Evolutionary conservation across 1,139 yeast genomes (phyloP), one percentile per base, ranked within the genome.

Genomic region (Hyphopichia buzzinii): DNA sequence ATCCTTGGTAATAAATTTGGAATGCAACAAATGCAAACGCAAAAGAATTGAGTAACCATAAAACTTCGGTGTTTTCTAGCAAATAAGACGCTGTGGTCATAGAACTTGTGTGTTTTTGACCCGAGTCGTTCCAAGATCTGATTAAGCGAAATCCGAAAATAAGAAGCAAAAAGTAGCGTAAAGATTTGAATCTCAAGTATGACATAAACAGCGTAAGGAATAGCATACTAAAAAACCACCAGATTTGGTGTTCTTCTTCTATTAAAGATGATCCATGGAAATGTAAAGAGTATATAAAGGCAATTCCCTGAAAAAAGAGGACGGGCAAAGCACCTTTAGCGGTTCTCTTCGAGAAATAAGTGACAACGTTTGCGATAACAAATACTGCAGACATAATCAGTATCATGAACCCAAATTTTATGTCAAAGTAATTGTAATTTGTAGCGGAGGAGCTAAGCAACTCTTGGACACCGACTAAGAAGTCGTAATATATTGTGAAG

Each of bases 211-310:
- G 55, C 17, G 29, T 37, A 16, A 39, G 41, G 12, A 46, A 53
- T 13, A 70, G 35, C 0, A 78, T 61, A 0, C 77, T 63, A 13
- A 81, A 67, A 74, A 92, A 84, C 86, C 95, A 92, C 99, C 99
- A 92, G 12, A 89, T 62, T 54, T 89, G 97, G 53, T 92, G 96
- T 52, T 92, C 99, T 56, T 92, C 99, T 51, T 92, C 99, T n/a
- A 92, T 85, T 44, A 89, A 69, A 17, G 96, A 87, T 26, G 96
- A 86, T 0, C 95, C 97, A 65, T 88, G 87, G 56, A 84, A 82
- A 32, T 83, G 78, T 1, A 70, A 44, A 0, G 84, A 70, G 50
- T 80, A 81, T 0, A 68, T 29, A 1, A 68, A 43, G 8, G 79
- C 66, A 16, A 78, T 53, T 0, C 44, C 39, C 19, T 62, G 43